phyloP scores from a whole-genome alignment of 1,139 yeast genomes.

The Suhomyces wounanorum region DNA sequence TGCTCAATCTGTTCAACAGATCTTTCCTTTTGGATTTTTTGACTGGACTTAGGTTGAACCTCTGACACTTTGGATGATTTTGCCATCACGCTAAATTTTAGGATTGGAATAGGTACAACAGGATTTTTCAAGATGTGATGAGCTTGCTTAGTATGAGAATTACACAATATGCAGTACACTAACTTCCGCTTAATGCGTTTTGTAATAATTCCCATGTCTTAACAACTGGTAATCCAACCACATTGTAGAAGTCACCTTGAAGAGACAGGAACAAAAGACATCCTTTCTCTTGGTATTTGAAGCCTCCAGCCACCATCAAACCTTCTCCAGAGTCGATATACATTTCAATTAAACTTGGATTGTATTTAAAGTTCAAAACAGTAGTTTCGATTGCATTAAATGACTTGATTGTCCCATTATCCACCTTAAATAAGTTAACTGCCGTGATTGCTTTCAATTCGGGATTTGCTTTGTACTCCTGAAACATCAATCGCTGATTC shows the following conservation, averaged over 20 bases:
- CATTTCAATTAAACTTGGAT: constrained; percentile 54
- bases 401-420: constrained; percentile 20
- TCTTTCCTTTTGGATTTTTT: constrained; percentile 18
- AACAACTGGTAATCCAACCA: constrained; percentile 84
- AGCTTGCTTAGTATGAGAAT: constrained; percentile 1
- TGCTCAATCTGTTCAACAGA: constrained; percentile 30
- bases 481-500: constrained; percentile 47
- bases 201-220: constrained; percentile 50
- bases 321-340: constrained; percentile 80
- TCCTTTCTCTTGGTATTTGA: constrained; percentile 76
- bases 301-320: constrained; percentile 86
- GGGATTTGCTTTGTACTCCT: constrained; percentile 46
- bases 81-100: constrained; percentile 7
- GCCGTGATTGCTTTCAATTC: constrained; percentile 67
- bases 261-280: constrained; percentile 63
- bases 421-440: constrained; percentile 52
- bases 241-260: constrained; percentile 81
- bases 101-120: background rate
- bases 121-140: constrained; percentile 17
- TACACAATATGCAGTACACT: constrained; percentile 10
- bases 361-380: constrained; percentile 35
- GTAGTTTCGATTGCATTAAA: constrained; percentile 25
- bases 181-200: constrained; percentile 2
- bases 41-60: background rate
- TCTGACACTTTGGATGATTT: constrained; percentile 1